phyloP scores from a whole-genome alignment of 176 grass and related monocot species.

The Rhynchospora breviuscula region DNA sequence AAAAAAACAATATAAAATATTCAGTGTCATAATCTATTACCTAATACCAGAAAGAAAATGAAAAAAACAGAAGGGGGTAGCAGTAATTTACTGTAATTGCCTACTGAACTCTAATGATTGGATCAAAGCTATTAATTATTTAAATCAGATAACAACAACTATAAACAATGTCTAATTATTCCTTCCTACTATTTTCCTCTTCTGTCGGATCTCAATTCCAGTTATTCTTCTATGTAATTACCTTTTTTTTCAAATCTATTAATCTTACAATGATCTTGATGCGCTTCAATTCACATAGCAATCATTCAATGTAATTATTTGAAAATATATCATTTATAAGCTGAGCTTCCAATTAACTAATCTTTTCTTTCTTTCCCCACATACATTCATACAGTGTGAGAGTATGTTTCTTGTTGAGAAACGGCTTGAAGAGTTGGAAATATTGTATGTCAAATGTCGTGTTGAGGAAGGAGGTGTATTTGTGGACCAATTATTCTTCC shows the following conservation, averaged over 20 bases:
- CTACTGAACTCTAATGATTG: background rate
- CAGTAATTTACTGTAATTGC: background rate
- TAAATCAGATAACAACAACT: background rate
- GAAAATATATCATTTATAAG: background rate
- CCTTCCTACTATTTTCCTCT: background rate
- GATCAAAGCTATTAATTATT: background rate
- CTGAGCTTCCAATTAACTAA: background rate
- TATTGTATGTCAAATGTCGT: conserved; percentile 32
- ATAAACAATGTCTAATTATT: background rate
- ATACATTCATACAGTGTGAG: conserved; percentile 42
- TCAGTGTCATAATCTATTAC: background rate
- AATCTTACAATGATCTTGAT: background rate
- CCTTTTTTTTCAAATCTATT: background rate
- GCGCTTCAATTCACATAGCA: background rate
- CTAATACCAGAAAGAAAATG: background rate
- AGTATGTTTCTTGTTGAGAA: conserved; percentile 60
- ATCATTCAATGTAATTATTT: background rate
- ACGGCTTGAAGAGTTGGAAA: conserved; percentile 52
- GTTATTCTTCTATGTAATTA: background rate
- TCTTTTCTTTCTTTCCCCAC: background rate
- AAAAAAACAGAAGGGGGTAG: background rate
- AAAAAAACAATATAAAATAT: background rate
- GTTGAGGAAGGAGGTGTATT: conserved; percentile 66
- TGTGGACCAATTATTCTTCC: conserved; percentile 92
- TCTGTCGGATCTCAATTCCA: background rate